phyloP scores from a whole-genome alignment of 768 basidiomycete species.

The Boletus rubropictus region DNA sequence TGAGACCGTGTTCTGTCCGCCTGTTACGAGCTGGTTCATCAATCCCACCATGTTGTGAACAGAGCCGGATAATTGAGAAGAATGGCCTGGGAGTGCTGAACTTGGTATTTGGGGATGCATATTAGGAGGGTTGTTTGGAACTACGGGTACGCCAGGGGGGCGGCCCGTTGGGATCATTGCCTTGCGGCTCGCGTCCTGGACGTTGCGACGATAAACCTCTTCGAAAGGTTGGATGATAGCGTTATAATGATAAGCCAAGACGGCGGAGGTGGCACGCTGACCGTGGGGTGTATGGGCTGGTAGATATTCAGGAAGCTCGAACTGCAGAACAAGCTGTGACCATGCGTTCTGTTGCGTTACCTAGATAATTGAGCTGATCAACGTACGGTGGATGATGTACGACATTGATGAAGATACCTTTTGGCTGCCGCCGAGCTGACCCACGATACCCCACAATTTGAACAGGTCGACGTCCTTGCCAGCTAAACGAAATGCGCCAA shows the following conservation, averaged over 20 bases:
- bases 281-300: constrained; percentile 43
- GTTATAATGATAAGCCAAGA: constrained; percentile 57
- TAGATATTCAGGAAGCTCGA: constrained; percentile 57
- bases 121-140: constrained; percentile 14
- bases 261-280: constrained; percentile 42
- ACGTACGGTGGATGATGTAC: constrained; percentile 12
- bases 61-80: constrained; percentile 20
- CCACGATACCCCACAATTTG: constrained; percentile 61
- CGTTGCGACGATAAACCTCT: constrained; percentile 57
- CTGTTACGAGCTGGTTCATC: constrained; percentile 22
- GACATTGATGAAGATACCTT: constrained; percentile 42
- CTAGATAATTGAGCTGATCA: constrained; percentile 28
- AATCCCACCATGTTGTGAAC: constrained; percentile 22
- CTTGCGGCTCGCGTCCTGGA: constrained; percentile 56
- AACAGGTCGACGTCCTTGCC: constrained; percentile 76
- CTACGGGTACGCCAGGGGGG: constrained; percentile 12
- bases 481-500: constrained; percentile 61
- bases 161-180: constrained; percentile 41
- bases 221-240: constrained; percentile 67
- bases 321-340: constrained; percentile 46
- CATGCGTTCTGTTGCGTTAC: constrained; percentile 51
- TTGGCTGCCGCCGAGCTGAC: constrained; percentile 52
- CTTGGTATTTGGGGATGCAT: constrained; percentile 14
- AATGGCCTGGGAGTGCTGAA: constrained; percentile 7
- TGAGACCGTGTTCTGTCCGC: constrained; percentile 16